Base-by-base conservation (phyloP, 306 rosid genomes). In the Arachis stenosperma region DNA sequence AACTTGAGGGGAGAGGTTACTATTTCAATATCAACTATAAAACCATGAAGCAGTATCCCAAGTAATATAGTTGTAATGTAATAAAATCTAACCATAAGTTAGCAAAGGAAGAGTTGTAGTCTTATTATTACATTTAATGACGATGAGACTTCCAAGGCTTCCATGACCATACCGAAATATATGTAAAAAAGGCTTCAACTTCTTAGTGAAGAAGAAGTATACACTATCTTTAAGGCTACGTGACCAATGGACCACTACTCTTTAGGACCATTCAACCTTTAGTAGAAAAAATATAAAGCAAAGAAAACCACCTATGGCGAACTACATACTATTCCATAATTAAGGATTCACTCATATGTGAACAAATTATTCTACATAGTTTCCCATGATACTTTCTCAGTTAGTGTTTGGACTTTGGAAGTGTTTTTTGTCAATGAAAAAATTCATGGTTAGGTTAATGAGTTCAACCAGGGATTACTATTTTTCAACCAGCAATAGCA, bases 71-170 rank as follows among this genome's bases (percentile, higher is more conserved):
- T 43, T 55, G 44, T 15, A 67, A 75, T 36, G 74, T 37, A 53
- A 33, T 33, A 7, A 5, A 75, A 58, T 61, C 67, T 55, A 66
- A 66, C 67, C 63, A 15, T 4, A 17, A 56, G 55, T 15, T 33
- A 33, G 37, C 37, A 33, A 33, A 33, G 37, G 37, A 33, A 11
- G 6, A 42, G 42, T 27, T 27, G 50, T 36, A 42, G 47, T 53
- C 9, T 64, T 29, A 40, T 5, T 53, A 11, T 14, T 62, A 13
- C 73, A 78, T n/a, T 78, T 5, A 70, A 70, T 67, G 69, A 15
- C 41, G 77, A 78, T 52, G 11, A 13, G 77, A 78, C 77, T 46
- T 44, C 61, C 54, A 22, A 70, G 64, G 61, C 73, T 55, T 71
- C 27, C 73, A 78, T 13, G 9, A 14, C 81, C 81, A 70, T 72